A percentile compares a stretch with the other conserved stretches of the same genome.
Conservation (phyloP, 2,329 filamentous ascomycete species). For the Penicillium sclerotiorum region DNA sequence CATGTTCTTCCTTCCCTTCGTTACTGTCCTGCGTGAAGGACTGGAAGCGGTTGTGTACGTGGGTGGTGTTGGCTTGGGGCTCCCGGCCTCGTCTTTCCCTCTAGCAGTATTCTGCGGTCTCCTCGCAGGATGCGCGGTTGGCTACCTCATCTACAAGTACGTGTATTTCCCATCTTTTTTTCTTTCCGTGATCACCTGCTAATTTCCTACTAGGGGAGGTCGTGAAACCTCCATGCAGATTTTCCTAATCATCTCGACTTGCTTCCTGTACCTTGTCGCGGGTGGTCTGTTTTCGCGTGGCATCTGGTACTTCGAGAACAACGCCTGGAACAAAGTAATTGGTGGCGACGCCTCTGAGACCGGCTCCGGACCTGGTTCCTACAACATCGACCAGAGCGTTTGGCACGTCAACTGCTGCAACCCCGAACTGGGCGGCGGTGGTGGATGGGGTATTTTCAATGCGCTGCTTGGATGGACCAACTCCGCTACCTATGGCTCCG, state of each 20-base stretch:
- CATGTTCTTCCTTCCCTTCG: constrained; percentile 83
- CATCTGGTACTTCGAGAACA: constrained; percentile 73
- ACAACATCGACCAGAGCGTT: constrained; percentile 74
- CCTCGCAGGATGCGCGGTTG: constrained; percentile 65
- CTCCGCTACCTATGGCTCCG: constrained; percentile 82
- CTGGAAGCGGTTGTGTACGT: constrained; percentile 86
- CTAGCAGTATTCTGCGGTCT: constrained; percentile 75
- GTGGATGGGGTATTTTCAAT: constrained; percentile 86
- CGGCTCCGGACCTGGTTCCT: constrained; percentile 69
- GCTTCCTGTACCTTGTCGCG: constrained; percentile 80
- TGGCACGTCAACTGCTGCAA: constrained; percentile 89
- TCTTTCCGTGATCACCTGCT: neutral
- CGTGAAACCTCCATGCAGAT: constrained; percentile 68
- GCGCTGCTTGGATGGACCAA: constrained; percentile 85
- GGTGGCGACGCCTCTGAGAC: constrained; percentile 48
- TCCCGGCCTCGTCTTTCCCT: constrained; percentile 75
- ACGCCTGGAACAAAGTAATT: constrained; percentile 50
- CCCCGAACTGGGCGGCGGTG: constrained; percentile 69
- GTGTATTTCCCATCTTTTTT: constrained; percentile 31
- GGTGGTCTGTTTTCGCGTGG: constrained; percentile 78
- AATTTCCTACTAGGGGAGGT: constrained; percentile 53
- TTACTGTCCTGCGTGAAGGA: constrained; percentile 84
- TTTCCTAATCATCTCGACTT: constrained; percentile 81
- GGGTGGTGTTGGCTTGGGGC: constrained; percentile 76
- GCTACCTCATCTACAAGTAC: constrained; percentile 79